Evolutionary conservation across 1,284 basidiomycete species (phyloP).

Genomic region (Apiotrichum gracile): DNA sequence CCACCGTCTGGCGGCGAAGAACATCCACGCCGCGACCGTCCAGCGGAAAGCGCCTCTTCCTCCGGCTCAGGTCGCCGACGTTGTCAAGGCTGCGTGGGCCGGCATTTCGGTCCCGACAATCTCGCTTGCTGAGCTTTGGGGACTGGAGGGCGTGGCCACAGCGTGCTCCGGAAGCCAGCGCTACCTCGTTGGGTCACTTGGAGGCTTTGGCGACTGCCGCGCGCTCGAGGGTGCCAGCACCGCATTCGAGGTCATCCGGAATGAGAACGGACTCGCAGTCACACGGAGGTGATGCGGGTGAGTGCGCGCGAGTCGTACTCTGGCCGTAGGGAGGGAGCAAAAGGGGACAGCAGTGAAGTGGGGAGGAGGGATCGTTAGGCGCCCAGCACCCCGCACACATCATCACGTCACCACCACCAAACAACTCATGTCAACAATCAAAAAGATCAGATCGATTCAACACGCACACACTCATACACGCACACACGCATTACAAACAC

Average conservation of each 20-base stretch:
- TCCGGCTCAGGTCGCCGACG: constrained; percentile 53
- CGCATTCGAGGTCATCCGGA: constrained; percentile 1
- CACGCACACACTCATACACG: background rate
- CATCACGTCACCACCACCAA: too few relatives aligned
- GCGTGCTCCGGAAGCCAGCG: constrained; percentile 58
- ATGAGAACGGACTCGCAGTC: constrained; percentile 4
- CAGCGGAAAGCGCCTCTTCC: constrained; percentile 41
- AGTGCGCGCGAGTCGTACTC: too few relatives aligned
- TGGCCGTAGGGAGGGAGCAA: too few relatives aligned
- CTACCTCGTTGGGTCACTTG: constrained; percentile 35
- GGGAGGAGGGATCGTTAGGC: too few relatives aligned
- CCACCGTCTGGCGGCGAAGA: constrained; percentile 51
- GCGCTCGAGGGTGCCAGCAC: constrained; percentile 3
- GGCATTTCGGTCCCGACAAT: constrained; percentile 49
- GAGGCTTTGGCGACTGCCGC: constrained; percentile 44
- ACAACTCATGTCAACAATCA: too few relatives aligned
- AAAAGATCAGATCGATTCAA: background rate
- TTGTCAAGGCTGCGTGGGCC: constrained; percentile 55
- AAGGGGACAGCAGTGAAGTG: background rate
- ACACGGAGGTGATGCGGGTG: background rate
- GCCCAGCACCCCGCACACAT: too few relatives aligned
- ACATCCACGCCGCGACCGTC: constrained; percentile 49
- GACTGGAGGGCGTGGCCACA: constrained; percentile 53
- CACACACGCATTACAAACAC: background rate
- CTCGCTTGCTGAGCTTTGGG: constrained; percentile 66